Base-by-base conservation (phyloP, 192 early-diverging fungal genomes). In the Entomortierella chlamydospora region DNA sequence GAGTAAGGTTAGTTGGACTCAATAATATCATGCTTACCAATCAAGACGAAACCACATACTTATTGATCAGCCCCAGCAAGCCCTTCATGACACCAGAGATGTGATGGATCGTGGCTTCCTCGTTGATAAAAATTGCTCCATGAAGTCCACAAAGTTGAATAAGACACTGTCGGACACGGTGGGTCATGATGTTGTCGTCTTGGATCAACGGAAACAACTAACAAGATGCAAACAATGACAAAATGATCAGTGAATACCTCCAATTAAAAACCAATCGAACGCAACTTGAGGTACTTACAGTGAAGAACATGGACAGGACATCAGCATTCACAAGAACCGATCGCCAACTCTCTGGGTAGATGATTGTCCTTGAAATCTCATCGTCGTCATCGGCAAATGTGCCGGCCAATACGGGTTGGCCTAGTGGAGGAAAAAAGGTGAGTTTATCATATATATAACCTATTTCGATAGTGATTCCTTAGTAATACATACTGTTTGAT, bases 231-330 rank as follows among this genome's bases (percentile, higher is more conserved):
- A 29, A 28, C 6, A 26, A 28, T 4, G 3, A 50, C 4, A n/a
- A 51, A 7, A 17, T 51, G 8, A 23, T 54, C 15, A 54, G 28
- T 23, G 25, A 15, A 28, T 23, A 10, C 2, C n/a, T n/a, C 39
- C 13, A 58, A 15, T 7, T 34, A 33, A 26, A 43, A 23, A 37
- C 18, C 1, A 0, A 29, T 8, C 5, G 22, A 54, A 54, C 25
- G 26, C 4, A 10, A 7, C 34, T 4, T 37, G 11, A 57, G 3
- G 28, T 22, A 34, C 82, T 50, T 83, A 92, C 90, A 33, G 78
- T 84, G 63, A 93, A 92, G 67, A 93, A 93, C 64, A 91, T 66
- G 41, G 82, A 81, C 18, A 93, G 57, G 2, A 93, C 84, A 39
- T 92, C 90, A 25, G 76, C 80, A 55, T 87, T 81, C 25, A 87